Evolutionary conservation across 331 rosid species (phyloP).

Genomic region (Spiraea crenata): DNA sequence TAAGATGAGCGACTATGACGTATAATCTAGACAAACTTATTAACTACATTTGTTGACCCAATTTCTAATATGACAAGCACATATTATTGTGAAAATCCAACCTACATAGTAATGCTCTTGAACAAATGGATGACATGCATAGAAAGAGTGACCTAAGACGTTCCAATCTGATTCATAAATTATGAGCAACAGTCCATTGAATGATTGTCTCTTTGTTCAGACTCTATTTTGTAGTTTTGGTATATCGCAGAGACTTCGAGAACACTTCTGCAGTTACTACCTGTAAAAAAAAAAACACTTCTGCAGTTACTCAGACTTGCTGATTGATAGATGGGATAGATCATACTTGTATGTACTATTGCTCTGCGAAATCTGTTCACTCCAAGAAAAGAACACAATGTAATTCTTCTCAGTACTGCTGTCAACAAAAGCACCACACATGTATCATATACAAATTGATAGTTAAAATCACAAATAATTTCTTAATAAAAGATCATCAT

Average conservation of each 20-base stretch:
- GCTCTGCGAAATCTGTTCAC: not conserved
- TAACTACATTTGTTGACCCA: not conserved
- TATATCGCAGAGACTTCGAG: not conserved
- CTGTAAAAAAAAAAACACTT: no score
- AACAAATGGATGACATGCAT: not conserved
- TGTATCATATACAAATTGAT: not conserved
- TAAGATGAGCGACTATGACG: not conserved
- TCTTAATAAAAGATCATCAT: not conserved
- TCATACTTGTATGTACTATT: not conserved
- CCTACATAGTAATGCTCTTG: not conserved
- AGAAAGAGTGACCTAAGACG: not conserved
- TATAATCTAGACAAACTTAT: not conserved
- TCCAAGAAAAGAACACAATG: no score
- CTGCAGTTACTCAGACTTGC: no score
- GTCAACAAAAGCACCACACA: not conserved
- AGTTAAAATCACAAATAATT: not conserved
- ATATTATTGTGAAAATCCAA: not conserved
- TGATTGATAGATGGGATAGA: not conserved
- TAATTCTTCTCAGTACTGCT: not conserved
- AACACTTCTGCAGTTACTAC: no score
- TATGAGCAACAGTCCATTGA: not conserved
- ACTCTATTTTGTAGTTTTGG: not conserved
- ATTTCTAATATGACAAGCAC: not conserved
- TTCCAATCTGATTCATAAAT: not conserved
- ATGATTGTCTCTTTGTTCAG: not conserved